A percentile compares a stretch with the other conserved stretches of the same genome.
Conservation (phyloP, 2,329 filamentous ascomycete genomes). For the Curvularia eragrostidis region DNA sequence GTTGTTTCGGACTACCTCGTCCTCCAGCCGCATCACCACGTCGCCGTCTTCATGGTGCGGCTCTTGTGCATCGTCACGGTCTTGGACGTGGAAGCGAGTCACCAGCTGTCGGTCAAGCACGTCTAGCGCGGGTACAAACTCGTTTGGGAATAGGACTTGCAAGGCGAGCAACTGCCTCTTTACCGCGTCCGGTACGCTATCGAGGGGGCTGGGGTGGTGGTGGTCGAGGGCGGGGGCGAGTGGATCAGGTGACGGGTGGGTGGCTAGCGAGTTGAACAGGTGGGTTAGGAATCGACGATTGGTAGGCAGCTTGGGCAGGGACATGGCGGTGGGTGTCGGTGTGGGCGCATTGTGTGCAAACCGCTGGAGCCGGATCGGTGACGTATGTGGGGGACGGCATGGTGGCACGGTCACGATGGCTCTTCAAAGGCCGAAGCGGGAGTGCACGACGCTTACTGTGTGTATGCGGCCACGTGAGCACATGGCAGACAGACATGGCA, state of each 20-base stretch:
- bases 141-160: conserved; percentile 82
- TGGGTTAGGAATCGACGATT: conserved; percentile 45
- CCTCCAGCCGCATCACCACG: not conserved
- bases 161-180: conserved; percentile 72
- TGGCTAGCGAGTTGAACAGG: conserved; percentile 39
- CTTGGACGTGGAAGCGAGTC: conserved; percentile 54
- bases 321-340: conserved; percentile 19
- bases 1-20: too few species aligned
- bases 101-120: conserved; percentile 81
- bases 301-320: conserved; percentile 25
- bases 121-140: conserved; percentile 84
- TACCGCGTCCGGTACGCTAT: conserved; percentile 29
- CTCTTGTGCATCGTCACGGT: not conserved
- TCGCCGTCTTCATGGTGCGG: not conserved
- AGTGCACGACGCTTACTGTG: conserved; percentile 25
- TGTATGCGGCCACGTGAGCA: conserved; percentile 25
- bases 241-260: conserved; percentile 6
- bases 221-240: conserved; percentile 24
- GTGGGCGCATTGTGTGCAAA: not conserved
- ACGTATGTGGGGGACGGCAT: conserved; percentile 21
- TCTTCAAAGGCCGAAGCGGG: conserved; percentile 3
- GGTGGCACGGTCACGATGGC: conserved; percentile 19
- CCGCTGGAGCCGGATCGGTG: conserved; percentile 8
- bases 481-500: conserved; percentile 2
- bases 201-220: conserved; percentile 51